Evolutionary conservation across 345 rosid genomes (phyloP), one percentile per base, ranked within the genome.

Genomic region (Tarenaya hassleriana): DNA sequence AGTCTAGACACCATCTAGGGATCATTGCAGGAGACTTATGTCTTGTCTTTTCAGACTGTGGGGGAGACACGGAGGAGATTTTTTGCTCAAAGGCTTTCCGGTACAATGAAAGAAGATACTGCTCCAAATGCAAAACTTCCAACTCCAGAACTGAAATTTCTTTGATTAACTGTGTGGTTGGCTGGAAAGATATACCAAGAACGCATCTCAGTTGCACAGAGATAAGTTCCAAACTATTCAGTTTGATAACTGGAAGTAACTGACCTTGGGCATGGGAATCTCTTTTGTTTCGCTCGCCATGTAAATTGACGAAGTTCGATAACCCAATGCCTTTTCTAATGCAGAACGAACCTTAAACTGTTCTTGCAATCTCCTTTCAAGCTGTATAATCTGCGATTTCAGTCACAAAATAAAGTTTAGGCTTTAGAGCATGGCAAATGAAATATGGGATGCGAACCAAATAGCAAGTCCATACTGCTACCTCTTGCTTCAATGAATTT

Each of bases 81-180:
- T 75, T 78, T 47, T 83, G 84, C 60, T 85, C 95, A 78, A 92
- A 92, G 29, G 88, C 88, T 64, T 77, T 81, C 10, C 98, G 73
- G 57, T 92, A 92, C 42, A 92, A 64, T 1, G 86, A 79, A 46
- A 92, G 94, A 73, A 92, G 98, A 64, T 85, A 78, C 33, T 88
- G 97, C 39, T 92, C 98, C 66, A 92, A 62, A 69, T 88, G 66
- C 38, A 78, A 84, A 29, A 92, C 97, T 76, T 92, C 98, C 78
- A 85, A 66, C 75, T 92, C 97, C 29, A 92, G 65, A 29, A 83
- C 87, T 0, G 95, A 83, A 19, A 85, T 81, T 66, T 88, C 97
- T 72, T 78, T 92, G 48, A 92, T 88, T 56, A 92, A 58, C 61
- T 88, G 83, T 41, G 76, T 77, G 53, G 94, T 91, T 18, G 91